A percentile compares a stretch with the other conserved stretches of the same genome.
Evolutionary conservation across 1,284 basidiomycete genomes (phyloP).

Genomic region (Salmacisia buchloeana): DNA sequence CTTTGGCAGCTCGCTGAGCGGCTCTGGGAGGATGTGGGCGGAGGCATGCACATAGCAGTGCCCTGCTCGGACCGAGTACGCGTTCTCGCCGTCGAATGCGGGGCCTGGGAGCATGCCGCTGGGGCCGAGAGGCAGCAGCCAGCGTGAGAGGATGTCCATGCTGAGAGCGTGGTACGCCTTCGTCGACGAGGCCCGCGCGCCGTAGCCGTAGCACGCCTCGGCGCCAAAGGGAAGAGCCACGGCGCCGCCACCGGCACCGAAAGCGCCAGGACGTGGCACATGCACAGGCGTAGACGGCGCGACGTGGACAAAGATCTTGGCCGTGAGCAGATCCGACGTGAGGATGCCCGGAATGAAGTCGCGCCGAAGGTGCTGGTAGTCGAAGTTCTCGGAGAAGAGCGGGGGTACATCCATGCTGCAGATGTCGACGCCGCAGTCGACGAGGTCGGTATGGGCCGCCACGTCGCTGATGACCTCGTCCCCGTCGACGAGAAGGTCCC

Average conservation of each 20-base stretch:
- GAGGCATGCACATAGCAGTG: not conserved
- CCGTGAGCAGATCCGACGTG: constrained; percentile 89
- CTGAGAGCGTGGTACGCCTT: constrained; percentile 40
- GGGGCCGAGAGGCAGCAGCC: constrained; percentile 90
- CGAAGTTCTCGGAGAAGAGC: constrained; percentile 97
- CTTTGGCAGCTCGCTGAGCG: not conserved
- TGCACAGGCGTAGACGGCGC: constrained; percentile 51
- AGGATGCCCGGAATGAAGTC: constrained; percentile 96
- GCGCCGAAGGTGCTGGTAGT: constrained; percentile 81
- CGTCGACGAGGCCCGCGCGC: constrained; percentile 35
- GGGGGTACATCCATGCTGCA: constrained; percentile 83
- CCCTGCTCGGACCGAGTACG: not conserved
- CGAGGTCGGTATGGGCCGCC: constrained; percentile 76
- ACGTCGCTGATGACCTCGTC: constrained; percentile 56
- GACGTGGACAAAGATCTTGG: constrained; percentile 85
- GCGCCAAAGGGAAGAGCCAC: not conserved
- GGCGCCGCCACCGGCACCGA: no score
- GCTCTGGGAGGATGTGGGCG: not conserved
- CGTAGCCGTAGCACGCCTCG: constrained; percentile 27
- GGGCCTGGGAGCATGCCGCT: constrained; percentile 78
- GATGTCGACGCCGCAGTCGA: constrained; percentile 64
- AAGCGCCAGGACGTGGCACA: not conserved
- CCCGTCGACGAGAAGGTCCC: constrained; percentile 60
- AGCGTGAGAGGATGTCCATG: constrained; percentile 84
- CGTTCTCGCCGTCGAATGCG: not conserved